These are phyloP conservation scores for Telopea speciosissima DNA, from an alignment of 177 flowering plant species.

Conservation along the genomic window DNA sequence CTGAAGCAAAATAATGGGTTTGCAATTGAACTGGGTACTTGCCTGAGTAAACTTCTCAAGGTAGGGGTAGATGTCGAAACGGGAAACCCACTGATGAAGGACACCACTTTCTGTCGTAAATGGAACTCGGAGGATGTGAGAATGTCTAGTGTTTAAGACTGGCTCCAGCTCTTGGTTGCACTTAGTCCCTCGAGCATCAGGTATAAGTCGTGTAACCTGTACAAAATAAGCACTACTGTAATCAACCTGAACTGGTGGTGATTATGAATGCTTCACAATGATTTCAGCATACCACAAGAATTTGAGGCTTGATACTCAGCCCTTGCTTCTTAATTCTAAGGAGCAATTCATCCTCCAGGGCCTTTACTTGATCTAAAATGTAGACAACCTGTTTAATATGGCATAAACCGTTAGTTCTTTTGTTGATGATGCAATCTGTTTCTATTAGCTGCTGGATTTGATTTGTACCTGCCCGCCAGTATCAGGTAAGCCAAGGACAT, in stretches of 20 bases:
- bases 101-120: constrained; percentile 55
- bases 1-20: neutral
- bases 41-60: constrained; percentile 70
- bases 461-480: constrained; percentile 91
- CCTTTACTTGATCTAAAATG: constrained; percentile 92
- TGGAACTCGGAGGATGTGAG: constrained; percentile 71
- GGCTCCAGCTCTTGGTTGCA: constrained; percentile 73
- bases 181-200: constrained; percentile 77
- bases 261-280: neutral
- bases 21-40: constrained; percentile 10
- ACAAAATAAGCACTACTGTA: neutral
- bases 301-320: constrained; percentile 63
- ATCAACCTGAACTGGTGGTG: neutral
- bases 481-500: constrained; percentile 94
- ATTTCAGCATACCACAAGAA: constrained; percentile 32
- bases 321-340: constrained; percentile 79
- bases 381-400: constrained; percentile 66
- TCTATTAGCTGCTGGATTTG: neutral
- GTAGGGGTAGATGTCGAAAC: constrained; percentile 82
- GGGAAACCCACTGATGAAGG: constrained; percentile 73
- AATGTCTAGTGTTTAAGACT: constrained; percentile 47
- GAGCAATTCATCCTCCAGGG: constrained; percentile 81
- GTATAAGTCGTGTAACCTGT: constrained; percentile 77
- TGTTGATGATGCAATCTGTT: neutral
- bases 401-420: neutral